These are phyloP conservation scores for Schwanniomyces yamadae DNA, from an alignment of 805 yeast species.

Conservation along the genomic window DNA sequence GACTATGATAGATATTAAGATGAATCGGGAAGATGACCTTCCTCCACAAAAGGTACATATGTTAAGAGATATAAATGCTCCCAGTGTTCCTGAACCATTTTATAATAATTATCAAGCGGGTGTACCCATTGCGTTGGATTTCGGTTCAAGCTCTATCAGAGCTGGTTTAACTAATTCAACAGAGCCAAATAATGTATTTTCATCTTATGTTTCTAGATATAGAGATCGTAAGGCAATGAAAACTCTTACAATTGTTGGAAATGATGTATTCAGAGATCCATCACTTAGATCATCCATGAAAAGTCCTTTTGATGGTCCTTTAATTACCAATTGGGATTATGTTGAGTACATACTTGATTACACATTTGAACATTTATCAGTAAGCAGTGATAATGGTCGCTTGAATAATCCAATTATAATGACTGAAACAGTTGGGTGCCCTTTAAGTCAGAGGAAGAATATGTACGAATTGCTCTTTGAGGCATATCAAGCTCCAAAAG, in stretches of 20 bases:
- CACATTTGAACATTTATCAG: conserved; percentile 76
- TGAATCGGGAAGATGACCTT: conserved; percentile 17
- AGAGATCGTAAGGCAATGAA: conserved; percentile 72
- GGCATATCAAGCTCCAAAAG: conserved; percentile 70
- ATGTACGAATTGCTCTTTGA: conserved; percentile 86
- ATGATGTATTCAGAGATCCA: conserved; percentile 73
- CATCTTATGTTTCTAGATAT: conserved; percentile 66
- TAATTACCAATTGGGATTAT: conserved; percentile 90
- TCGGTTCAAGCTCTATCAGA: conserved; percentile 65
- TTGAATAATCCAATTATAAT: conserved; percentile 79
- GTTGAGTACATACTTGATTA: conserved; percentile 83
- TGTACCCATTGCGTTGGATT: conserved; percentile 83
- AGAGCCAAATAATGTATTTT: conserved; percentile 62
- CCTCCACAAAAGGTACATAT: conserved; percentile 45
- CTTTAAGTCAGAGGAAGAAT: conserved; percentile 65
- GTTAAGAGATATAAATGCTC: conserved; percentile 41
- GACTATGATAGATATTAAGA: conserved; percentile 2
- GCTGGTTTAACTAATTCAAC: conserved; percentile 53
- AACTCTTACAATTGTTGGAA: conserved; percentile 73
- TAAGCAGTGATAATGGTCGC: conserved; percentile 41
- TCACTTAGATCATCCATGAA: conserved; percentile 65
- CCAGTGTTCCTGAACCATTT: conserved; percentile 46
- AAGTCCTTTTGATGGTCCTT: conserved; percentile 83
- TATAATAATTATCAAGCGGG: conserved; percentile 47
- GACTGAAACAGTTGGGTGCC: conserved; percentile 74